Base-by-base conservation (phyloP, 1,284 basidiomycete species). In the Leccinum brunneo-olivaceum region DNA sequence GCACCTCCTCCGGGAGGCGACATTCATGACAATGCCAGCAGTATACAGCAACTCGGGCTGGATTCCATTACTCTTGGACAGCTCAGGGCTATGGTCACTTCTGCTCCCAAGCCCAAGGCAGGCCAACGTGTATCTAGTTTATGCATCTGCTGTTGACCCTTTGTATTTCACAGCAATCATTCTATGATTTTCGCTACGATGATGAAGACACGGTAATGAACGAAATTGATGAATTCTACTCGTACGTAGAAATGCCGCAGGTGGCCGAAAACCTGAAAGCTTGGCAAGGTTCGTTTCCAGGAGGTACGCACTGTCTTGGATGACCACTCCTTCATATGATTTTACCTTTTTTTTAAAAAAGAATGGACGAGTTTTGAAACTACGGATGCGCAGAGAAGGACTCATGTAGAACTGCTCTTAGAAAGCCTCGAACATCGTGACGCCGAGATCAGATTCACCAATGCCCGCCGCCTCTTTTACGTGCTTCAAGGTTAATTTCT, bases 141-240 rank as follows among this genome's bases (percentile, higher is more conserved):
- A 42, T n/a, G 27, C 38, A 36, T 39, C 44, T 25, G 23, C 47
- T 49, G 49, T 45, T 55, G 38, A 54, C 39, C 10, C 30, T 35
- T 34, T 43, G 58, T 42, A 21, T 42, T 56, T 53, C 55, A 57
- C 69, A 90, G 87, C 80, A 88, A 79, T 82, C 79, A 25, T 80
- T 79, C 55, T 94, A 88, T 63, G 90, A 92, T 69, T 94, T 89
- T 65, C 79, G 83, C 49, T 95, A 95, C 62, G 89, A 93, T 54
- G 95, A 98, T 62, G 90, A 95, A 57, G 92, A 98, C 65, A 90
- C 87, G 14, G 81, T 97, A 34, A 84, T 94, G 73, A 89, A 90
- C 56, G 96, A 98, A 65, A 85, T 99, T 36, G 90, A 98, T 52
- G 96, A 98, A 67, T 98, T 98, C 68, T 98, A 96, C 67, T 92